phyloP scores from a whole-genome alignment of 148 eudicot species.

The Camellia japonica region DNA sequence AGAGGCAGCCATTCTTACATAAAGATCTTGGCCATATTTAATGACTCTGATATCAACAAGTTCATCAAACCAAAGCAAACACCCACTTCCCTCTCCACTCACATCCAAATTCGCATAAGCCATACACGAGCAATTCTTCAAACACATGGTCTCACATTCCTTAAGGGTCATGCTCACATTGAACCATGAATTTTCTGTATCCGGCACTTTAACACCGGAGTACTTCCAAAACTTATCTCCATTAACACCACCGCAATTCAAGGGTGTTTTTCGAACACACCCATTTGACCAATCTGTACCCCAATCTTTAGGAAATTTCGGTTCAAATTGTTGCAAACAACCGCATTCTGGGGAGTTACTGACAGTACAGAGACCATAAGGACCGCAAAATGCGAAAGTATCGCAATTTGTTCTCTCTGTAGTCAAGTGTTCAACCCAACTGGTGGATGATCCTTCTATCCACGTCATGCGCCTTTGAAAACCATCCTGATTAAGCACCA shows the following conservation, averaged over 20 bases:
- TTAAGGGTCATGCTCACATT: conserved; percentile 17
- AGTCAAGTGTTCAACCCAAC: conserved; percentile 25
- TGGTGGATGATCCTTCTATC: not conserved
- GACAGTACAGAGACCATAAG: conserved; percentile 28
- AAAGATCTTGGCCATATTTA: conserved; percentile 24
- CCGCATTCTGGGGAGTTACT: conserved; percentile 16
- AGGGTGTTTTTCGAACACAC: conserved; percentile 22
- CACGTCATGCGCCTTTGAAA: conserved; percentile 16
- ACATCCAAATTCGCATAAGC: conserved; percentile 27
- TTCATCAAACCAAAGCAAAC: conserved; percentile 26
- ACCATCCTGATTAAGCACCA: conserved; percentile 15
- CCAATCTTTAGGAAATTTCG: conserved; percentile 24
- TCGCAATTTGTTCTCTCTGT: conserved; percentile 28
- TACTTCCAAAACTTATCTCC: conserved; percentile 21
- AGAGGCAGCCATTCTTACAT: conserved; percentile 28
- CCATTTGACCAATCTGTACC: conserved; percentile 25
- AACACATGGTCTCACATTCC: conserved; percentile 19
- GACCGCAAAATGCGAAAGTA: conserved; percentile 24
- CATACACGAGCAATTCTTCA: conserved; percentile 21
- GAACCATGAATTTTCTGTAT: conserved; percentile 13
- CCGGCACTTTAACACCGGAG: conserved; percentile 25
- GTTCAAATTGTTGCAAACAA: conserved; percentile 26
- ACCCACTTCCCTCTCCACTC: conserved; percentile 20
- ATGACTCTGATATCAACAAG: conserved; percentile 18
- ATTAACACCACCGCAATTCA: conserved; percentile 16